These are phyloP conservation scores for Chytriomyces sp. DNA, from an alignment of 192 early-diverging fungal genomes.

Conservation along the genomic window DNA sequence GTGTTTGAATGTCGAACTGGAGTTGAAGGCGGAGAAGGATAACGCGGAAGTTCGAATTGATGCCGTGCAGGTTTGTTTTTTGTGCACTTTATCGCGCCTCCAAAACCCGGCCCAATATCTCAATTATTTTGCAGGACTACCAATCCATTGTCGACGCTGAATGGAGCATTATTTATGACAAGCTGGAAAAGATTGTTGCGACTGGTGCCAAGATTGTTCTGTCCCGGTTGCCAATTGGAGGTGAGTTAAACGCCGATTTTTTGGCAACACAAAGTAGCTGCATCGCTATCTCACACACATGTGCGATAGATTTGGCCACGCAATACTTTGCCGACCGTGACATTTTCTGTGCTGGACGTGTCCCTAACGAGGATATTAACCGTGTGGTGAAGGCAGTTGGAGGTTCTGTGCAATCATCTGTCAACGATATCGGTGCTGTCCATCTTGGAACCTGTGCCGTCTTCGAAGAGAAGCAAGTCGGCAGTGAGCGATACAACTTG, in stretches of 20 bases:
- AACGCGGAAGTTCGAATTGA: conserved; percentile 99
- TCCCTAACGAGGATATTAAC: conserved; percentile 88
- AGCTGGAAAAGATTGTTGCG: conserved; percentile 91
- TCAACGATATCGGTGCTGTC: conserved; percentile 76
- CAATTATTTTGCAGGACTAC: conserved; percentile 73
- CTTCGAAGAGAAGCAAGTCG: conserved; percentile 97
- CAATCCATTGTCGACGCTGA: conserved; percentile 99
- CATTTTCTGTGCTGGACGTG: conserved; percentile 99
- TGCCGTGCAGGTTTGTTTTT: conserved; percentile 64
- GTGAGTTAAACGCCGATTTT: background rate
- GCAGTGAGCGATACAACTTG: conserved; percentile 95
- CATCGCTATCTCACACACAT: background rate
- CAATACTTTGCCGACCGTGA: conserved; percentile 99
- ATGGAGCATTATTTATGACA: conserved; percentile 99
- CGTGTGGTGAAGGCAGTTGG: conserved; percentile 96
- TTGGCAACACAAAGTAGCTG: background rate
- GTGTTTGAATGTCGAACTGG: conserved; percentile 95
- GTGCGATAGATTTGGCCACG: conserved; percentile 81
- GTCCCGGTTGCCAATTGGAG: conserved; percentile 94
- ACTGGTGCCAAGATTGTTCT: conserved; percentile 98
- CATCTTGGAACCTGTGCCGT: conserved; percentile 88
- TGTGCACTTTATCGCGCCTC: background rate
- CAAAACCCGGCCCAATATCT: background rate
- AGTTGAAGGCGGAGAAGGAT: conserved; percentile 98
- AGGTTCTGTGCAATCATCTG: conserved; percentile 89